These are phyloP conservation scores for Solanum pinnatisectum DNA, from an alignment of 257 asterid species.

Conservation along the genomic window DNA sequence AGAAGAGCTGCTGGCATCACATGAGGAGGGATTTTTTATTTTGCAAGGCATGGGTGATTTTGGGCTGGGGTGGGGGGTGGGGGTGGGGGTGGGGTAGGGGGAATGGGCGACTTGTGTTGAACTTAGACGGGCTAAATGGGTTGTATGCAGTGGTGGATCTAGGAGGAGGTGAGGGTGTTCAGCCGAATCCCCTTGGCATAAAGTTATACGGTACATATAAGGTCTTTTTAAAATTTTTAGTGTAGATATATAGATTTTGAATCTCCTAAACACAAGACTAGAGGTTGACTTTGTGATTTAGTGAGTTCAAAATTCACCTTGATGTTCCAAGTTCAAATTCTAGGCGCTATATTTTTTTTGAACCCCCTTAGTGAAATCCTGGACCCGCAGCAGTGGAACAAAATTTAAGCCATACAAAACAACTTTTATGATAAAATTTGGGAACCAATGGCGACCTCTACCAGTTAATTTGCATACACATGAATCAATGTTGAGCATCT, in stretches of 20 bases:
- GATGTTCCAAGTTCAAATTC: background rate
- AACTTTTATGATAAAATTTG: too few relatives aligned
- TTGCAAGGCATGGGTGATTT: background rate
- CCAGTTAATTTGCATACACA: background rate
- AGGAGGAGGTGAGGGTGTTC: background rate
- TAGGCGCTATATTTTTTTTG: background rate
- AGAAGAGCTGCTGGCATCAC: background rate
- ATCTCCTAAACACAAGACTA: background rate
- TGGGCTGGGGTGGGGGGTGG: too few relatives aligned
- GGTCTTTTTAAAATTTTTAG: background rate
- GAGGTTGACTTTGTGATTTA: background rate
- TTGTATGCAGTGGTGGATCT: background rate
- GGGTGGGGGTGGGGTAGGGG: background rate
- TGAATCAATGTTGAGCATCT: background rate
- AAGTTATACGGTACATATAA: background rate
- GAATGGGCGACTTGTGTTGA: background rate
- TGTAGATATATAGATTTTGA: background rate
- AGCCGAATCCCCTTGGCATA: background rate
- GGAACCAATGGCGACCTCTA: background rate
- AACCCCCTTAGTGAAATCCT: background rate
- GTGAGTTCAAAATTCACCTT: background rate
- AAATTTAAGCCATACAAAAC: background rate
- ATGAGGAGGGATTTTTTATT: background rate
- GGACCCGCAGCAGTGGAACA: background rate
- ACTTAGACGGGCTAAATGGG: background rate